Conservation (phyloP, 441 rosid genomes). For the Geranium incanum region DNA sequence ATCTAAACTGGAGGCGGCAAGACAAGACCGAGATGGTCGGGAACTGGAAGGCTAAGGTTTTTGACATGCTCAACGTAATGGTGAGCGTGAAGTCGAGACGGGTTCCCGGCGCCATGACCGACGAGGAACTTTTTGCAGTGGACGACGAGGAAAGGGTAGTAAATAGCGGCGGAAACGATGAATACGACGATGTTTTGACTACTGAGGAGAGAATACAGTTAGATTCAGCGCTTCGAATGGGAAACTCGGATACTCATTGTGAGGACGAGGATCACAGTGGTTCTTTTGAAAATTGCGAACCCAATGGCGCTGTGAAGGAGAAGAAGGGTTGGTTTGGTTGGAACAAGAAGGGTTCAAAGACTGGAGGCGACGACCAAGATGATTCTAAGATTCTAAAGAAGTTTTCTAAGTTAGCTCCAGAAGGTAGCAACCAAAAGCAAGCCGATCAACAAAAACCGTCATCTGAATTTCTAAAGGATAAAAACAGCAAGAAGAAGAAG, state of each 20-base stretch:
- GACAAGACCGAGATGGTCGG: constrained; percentile 92
- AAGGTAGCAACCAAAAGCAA: constrained; percentile 51
- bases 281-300: constrained; percentile 47
- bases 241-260: not conserved
- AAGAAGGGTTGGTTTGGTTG: constrained; percentile 95
- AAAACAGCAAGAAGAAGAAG: not conserved
- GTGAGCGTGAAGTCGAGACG: constrained; percentile 95
- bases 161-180: not conserved
- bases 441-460: constrained; percentile 19
- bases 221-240: not conserved
- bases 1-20: constrained; percentile 90
- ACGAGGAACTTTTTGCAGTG: constrained; percentile 37
- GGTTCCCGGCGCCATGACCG: constrained; percentile 98
- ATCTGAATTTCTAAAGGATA: not conserved
- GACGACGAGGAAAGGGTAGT: not conserved
- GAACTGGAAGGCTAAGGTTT: constrained; percentile 89
- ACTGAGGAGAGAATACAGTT: not conserved
- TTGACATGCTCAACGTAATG: constrained; percentile 94
- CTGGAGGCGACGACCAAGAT: constrained; percentile 48
- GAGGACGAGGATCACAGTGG: constrained; percentile 37
- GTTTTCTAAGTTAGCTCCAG: constrained; percentile 69
- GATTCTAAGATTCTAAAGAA: constrained; percentile 58
- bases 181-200: not conserved
- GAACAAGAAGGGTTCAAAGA: constrained; percentile 71
- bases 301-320: constrained; percentile 56